A percentile compares a stretch with the other conserved stretches of the same genome.
These are phyloP conservation scores for Hypoxylon sp. DNA, from an alignment of 2,329 filamentous ascomycete genomes.

Conservation along the genomic window DNA sequence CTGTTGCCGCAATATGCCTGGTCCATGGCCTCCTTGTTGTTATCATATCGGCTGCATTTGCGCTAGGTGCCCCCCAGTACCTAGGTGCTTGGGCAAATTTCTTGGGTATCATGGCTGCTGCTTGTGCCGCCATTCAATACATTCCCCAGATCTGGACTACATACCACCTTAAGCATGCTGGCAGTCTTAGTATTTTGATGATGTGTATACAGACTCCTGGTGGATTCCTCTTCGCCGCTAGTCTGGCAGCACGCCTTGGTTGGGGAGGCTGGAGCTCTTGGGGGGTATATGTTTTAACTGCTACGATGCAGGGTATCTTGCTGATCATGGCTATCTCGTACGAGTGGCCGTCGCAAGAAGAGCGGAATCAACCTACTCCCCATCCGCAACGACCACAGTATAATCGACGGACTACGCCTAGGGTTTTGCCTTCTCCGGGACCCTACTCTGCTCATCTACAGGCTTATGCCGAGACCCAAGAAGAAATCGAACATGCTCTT, in stretches of 20 bases:
- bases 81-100: conserved; percentile 87
- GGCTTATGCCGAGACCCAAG: conserved; percentile 55
- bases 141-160: conserved; percentile 96
- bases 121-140: conserved; percentile 90
- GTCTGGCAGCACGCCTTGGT: conserved; percentile 84
- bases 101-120: conserved; percentile 83
- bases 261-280: conserved; percentile 93
- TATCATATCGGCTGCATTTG: conserved; percentile 78
- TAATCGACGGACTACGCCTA: conserved; percentile 55
- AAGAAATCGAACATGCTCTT: conserved; percentile 55
- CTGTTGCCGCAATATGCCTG: conserved; percentile 80
- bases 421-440: conserved; percentile 54
- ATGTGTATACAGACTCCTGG: conserved; percentile 99
- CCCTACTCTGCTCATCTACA: conserved; percentile 57
- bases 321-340: conserved; percentile 87
- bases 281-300: conserved; percentile 91
- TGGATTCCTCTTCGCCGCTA: conserved; percentile 89
- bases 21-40: conserved; percentile 81
- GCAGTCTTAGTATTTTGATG: conserved; percentile 94
- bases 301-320: conserved; percentile 84
- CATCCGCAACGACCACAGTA: conserved; percentile 51
- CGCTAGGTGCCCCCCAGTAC: conserved; percentile 72
- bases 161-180: conserved; percentile 85
- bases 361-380: conserved; percentile 39
- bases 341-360: conserved; percentile 60